phyloP scores from a whole-genome alignment of 2,329 filamentous ascomycete species.

The Colletotrichum destructivum region DNA sequence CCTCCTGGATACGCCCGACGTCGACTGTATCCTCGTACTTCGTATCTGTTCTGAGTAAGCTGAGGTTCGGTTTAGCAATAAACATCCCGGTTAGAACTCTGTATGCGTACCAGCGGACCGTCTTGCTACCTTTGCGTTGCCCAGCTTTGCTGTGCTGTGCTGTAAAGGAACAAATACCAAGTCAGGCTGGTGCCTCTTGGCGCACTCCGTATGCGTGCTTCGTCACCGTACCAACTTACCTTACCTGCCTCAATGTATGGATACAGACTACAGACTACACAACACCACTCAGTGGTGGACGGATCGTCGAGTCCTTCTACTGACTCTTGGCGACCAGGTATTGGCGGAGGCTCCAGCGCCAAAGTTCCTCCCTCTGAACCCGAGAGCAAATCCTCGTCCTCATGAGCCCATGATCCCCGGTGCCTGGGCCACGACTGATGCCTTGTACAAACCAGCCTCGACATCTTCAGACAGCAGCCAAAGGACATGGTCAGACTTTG shows the following conservation, averaged over 20 bases:
- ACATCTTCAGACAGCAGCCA: background rate
- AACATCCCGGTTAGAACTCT: background rate
- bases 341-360: background rate
- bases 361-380: background rate
- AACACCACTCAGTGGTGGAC: too few species aligned
- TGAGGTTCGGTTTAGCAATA: constrained; percentile 21
- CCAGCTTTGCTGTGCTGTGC: background rate
- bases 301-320: background rate
- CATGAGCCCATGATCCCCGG: background rate
- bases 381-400: background rate
- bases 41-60: constrained; percentile 29
- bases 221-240: background rate
- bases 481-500: background rate
- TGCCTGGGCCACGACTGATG: background rate
- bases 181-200: background rate
- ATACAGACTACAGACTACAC: too few species aligned
- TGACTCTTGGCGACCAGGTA: background rate
- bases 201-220: background rate
- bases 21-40: constrained; percentile 14
- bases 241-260: background rate
- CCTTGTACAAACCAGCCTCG: background rate
- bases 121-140: background rate
- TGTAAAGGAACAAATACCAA: background rate
- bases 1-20: constrained; percentile 13
- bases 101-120: constrained; percentile 6